Evolutionary conservation across 768 basidiomycete genomes (phyloP).

Genomic region (Suillus discolor): DNA sequence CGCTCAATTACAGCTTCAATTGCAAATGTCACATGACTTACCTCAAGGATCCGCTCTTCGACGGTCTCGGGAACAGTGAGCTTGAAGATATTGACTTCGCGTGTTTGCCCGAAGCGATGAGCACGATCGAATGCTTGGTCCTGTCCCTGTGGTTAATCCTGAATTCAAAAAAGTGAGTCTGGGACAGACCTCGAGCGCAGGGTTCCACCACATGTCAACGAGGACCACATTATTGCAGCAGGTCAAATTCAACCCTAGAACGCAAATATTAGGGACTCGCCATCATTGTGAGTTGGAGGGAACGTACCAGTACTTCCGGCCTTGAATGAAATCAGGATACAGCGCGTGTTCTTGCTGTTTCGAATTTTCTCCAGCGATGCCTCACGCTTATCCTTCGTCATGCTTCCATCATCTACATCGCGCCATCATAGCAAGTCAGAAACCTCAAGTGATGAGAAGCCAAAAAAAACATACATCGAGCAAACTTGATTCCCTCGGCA

Average conservation of each 20-base stretch:
- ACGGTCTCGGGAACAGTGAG: slow-evolving; percentile 86
- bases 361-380: slow-evolving; percentile 74
- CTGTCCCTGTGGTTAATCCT: slow-evolving; percentile 37
- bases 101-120: slow-evolving; percentile 87
- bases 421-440: slow-evolving; percentile 12
- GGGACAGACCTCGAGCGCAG: slow-evolving; percentile 70
- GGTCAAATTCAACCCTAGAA: slow-evolving; percentile 81
- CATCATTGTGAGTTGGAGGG: neutral
- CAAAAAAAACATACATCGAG: slow-evolving; percentile 75
- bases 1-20: neutral
- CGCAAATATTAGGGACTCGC: neutral
- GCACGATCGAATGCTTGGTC: slow-evolving; percentile 95
- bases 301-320: slow-evolving; percentile 86
- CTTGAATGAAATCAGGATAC: slow-evolving; percentile 96
- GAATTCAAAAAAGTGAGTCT: neutral
- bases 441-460: slow-evolving; percentile 4
- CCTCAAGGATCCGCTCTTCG: slow-evolving; percentile 82
- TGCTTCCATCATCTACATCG: slow-evolving; percentile 81
- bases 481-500: slow-evolving; percentile 66
- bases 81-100: slow-evolving; percentile 87
- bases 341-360: slow-evolving; percentile 53
- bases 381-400: slow-evolving; percentile 78
- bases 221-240: slow-evolving; percentile 94
- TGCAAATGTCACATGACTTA: slow-evolving; percentile 29
- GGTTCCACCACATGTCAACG: slow-evolving; percentile 95